A percentile compares a stretch with the other conserved stretches of the same genome.
Evolutionary conservation across 176 grass and related monocot genomes (phyloP).

Genomic region (Avena sativa): DNA sequence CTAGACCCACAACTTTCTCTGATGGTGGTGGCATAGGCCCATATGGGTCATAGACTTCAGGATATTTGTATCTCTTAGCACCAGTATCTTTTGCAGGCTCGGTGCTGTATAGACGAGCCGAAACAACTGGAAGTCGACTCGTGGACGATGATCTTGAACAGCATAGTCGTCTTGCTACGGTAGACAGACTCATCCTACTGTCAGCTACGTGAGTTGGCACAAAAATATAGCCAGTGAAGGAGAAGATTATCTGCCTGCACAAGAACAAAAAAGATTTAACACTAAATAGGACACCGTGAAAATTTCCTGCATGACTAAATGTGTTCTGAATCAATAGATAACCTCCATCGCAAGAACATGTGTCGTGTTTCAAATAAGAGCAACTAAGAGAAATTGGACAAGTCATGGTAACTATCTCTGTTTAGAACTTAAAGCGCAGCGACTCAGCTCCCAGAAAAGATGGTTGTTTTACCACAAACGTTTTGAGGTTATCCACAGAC

Average conservation of each 20-base stretch:
- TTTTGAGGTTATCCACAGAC: not conserved
- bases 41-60: constrained; percentile 78
- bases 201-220: not conserved
- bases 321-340: not conserved
- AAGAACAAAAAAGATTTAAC: constrained; percentile 16
- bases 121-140: constrained; percentile 19
- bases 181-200: constrained; percentile 55
- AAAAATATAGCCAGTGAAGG: not conserved
- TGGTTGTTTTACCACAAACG: not conserved
- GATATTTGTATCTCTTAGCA: constrained; percentile 76
- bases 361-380: not conserved
- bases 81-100: constrained; percentile 46
- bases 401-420: not conserved
- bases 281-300: not conserved
- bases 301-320: not conserved
- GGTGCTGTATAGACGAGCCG: constrained; percentile 43
- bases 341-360: not conserved
- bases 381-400: not conserved
- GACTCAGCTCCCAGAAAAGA: too few species aligned
- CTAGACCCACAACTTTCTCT: constrained; percentile 77
- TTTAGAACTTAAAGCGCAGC: not conserved
- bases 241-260: constrained; percentile 26
- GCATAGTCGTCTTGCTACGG: constrained; percentile 46
- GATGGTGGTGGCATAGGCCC: constrained; percentile 73
- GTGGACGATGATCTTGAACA: constrained; percentile 33